phyloP scores from a whole-genome alignment of 352 stramenopile genomes.

The Aphanomyces stellatus region DNA sequence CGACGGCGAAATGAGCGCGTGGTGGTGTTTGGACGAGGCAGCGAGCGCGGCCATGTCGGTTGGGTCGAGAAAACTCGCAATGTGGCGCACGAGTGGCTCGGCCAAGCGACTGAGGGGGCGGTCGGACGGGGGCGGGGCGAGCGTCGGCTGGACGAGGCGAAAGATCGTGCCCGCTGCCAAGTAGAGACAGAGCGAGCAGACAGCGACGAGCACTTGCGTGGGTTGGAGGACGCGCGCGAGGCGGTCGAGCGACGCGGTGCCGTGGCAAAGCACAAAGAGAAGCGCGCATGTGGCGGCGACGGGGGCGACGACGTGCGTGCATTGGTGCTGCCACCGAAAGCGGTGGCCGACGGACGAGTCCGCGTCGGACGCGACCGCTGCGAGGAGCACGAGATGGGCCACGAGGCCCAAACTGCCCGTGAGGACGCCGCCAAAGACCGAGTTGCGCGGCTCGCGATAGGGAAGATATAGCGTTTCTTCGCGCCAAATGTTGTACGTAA shows the following conservation, averaged over 20 bases:
- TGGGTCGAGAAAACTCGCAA: conserved; percentile 30
- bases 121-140: too few relatives aligned
- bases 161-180: background rate
- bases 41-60: conserved; percentile 30
- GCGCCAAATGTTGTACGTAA: conserved; percentile 37
- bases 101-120: background rate
- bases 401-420: conserved; percentile 39
- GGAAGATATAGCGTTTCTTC: conserved; percentile 21
- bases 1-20: background rate
- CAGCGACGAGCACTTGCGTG: background rate
- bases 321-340: too few relatives aligned
- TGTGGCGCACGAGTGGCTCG: conserved; percentile 13
- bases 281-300: too few relatives aligned
- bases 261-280: too few relatives aligned
- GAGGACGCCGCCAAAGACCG: conserved; percentile 39
- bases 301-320: too few relatives aligned
- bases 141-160: background rate
- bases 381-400: conserved; percentile 33
- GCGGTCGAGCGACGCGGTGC: too few relatives aligned
- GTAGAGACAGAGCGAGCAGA: background rate
- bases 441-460: conserved; percentile 10
- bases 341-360: background rate
- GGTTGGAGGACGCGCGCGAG: too few relatives aligned
- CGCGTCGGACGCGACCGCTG: conserved; percentile 18
- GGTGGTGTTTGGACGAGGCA: conserved; percentile 19